Base-by-base conservation (phyloP, 1,139 yeast species). In the Yamadazyma membranifaciens region DNA sequence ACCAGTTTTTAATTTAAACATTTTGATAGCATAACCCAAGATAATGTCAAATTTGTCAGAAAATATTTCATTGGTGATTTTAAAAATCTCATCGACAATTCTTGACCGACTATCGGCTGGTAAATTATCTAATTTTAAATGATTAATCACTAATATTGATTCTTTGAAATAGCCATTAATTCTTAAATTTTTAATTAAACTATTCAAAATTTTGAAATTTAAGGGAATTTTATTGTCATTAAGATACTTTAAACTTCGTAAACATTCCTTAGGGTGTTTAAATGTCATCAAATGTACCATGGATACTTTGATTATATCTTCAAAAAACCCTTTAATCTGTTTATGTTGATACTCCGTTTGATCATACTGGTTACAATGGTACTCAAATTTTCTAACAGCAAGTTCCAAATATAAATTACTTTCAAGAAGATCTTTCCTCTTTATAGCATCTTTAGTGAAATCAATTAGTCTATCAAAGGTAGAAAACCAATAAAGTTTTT, bases 321-420 rank as follows among this genome's bases (percentile, higher is more conserved):
- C 66, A 2, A 65, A 53, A 40, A 20, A 20, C 24, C 24, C 24
- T 7, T 20, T 20, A 6, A 20, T 20, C 24, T 20, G 24, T 7
- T 20, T 20, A 20, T 20, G 24, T 20, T 20, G 24, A 20, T 20
- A 20, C 24, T 20, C 24, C 5, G 7, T 20, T 20, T 20, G 24
- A 7, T 65, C 48, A 15, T 43, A 31, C 5, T 43, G 43, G 33
- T 40, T 25, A 36, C 64, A 57, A 38, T 59, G 57, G 17, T 32
- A 25, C 47, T 70, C 77, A 43, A 69, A 67, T 43, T 69, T 71
- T 2, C 62, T 45, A 9, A 70, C 68, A 41, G 70, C 44, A 11
- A 69, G 54, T 31, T 61, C 63, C 31, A 70, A 54, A 47, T 67
- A 70, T 26, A 69, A 35, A 34, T 63, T 63, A 4, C 74, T 55